phyloP scores from a whole-genome alignment of 2,329 filamentous ascomycete genomes.

The Talaromyces sp. region DNA sequence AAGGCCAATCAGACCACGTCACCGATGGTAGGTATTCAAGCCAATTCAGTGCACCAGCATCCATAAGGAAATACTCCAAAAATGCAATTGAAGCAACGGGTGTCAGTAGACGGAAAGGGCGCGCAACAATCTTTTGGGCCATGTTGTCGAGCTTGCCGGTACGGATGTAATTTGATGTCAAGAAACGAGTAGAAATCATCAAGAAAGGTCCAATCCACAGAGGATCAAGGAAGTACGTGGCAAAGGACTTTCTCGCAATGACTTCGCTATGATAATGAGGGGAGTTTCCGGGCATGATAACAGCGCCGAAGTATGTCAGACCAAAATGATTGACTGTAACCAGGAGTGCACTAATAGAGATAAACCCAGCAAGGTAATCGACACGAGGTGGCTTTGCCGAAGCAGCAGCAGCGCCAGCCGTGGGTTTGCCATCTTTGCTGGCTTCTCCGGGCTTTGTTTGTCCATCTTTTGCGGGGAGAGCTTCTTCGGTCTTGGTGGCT shows the following conservation, averaged over 20 bases:
- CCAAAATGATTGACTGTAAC: constrained; percentile 48
- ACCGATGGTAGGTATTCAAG: constrained; percentile 47
- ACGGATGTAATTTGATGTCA: constrained; percentile 42
- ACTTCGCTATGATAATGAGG: constrained; percentile 41
- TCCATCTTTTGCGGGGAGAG: background rate
- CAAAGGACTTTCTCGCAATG: constrained; percentile 42
- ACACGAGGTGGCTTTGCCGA: constrained; percentile 29
- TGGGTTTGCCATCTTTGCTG: constrained; percentile 2
- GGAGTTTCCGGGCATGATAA: constrained; percentile 35
- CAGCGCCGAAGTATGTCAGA: constrained; percentile 43
- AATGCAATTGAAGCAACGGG: constrained; percentile 44
- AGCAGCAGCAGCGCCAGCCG: background rate
- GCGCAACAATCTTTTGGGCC: constrained; percentile 44
- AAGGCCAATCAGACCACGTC: constrained; percentile 50
- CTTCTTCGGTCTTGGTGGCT: background rate
- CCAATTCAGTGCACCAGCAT: constrained; percentile 42
- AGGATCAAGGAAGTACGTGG: constrained; percentile 45
- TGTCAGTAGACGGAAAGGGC: constrained; percentile 48
- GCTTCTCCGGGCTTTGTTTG: background rate
- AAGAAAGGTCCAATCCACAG: constrained; percentile 51
- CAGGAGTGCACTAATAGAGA: constrained; percentile 43
- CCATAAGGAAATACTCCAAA: constrained; percentile 48
- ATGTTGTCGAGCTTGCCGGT: constrained; percentile 43
- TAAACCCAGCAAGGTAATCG: constrained; percentile 48
- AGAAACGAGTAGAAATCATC: constrained; percentile 48